Base-by-base conservation (phyloP, 352 stramenopile species). In the Proteromonas lacertae region DNA sequence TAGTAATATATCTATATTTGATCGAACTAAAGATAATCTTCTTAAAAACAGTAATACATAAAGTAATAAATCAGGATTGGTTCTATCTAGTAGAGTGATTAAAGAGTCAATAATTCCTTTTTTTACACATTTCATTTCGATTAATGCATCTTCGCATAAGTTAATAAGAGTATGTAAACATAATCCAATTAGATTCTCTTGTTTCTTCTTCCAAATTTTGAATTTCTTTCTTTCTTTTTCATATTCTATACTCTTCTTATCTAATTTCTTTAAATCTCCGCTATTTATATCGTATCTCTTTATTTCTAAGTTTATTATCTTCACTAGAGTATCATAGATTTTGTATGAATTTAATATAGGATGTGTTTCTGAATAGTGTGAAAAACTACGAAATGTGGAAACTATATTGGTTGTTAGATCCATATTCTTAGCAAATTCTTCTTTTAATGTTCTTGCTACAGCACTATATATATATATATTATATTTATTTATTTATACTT, bases 61-160 rank as follows among this genome's bases (percentile, higher is more conserved):
- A 26, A 83, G 78, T 10, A 84, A 52, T 22, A 84, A 53, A 40
- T 89, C 66, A 1, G 62, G 57, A 6, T 64, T 69, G 29, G 73
- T 66, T 17, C 68, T 59, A 36, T 80, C 64, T 6, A 91, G 55
- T 18, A 62, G 20, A 6, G 32, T 6, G 4, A 52, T 20, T 5
- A 52, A 22, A 14, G 29, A 20, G 18, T 40, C 23, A 6, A 54
- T 35, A 7, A 57, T 41, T 28, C 26, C 35, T 37, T 69, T 73
- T 46, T 86, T 90, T 24, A 84, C 67, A 73, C 92, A 91, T 48
- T 92, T 93, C 17, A 61, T 53, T 45, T 92, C 74, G 2, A 75
- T 78, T 35, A 65, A 57, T 43, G 82, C 68, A 41, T 92, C 74
- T 43, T 90, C 74, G 0, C 74, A 70, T 24, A 93, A 54, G 47